These are phyloP conservation scores for Pleomassaria siparia DNA, from an alignment of 2,329 filamentous ascomycete species.

Conservation along the genomic window DNA sequence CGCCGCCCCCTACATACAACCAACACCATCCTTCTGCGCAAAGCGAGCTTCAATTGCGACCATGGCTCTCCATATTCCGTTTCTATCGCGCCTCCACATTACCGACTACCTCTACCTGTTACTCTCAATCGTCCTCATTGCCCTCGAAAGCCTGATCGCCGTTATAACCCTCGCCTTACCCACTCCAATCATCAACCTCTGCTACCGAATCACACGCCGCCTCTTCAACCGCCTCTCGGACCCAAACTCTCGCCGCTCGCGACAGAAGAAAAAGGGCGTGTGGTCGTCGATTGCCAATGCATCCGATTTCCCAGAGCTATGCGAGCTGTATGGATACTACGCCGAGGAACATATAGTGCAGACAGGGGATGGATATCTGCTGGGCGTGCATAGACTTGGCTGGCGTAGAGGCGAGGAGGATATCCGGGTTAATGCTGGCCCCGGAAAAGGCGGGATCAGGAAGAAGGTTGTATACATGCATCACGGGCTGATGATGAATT, in stretches of 20 bases:
- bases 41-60: slow-evolving; percentile 1
- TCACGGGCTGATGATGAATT: slow-evolving; percentile 97
- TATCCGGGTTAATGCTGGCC: slow-evolving; percentile 72
- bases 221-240: slow-evolving; percentile 80
- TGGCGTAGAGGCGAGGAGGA: slow-evolving; percentile 81
- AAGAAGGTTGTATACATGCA: slow-evolving; percentile 94
- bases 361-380: slow-evolving; percentile 88
- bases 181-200: slow-evolving; percentile 75
- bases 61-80: slow-evolving; percentile 58
- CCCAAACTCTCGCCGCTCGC: slow-evolving; percentile 66
- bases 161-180: slow-evolving; percentile 86
- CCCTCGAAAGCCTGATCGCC: slow-evolving; percentile 79
- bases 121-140: slow-evolving; percentile 79
- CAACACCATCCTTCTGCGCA: background rate
- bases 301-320: slow-evolving; percentile 92
- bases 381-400: slow-evolving; percentile 84
- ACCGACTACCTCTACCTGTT: slow-evolving; percentile 86
- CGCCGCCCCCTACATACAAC: background rate
- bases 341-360: slow-evolving; percentile 96
- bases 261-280: slow-evolving; percentile 70
- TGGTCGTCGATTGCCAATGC: slow-evolving; percentile 81
- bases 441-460: slow-evolving; percentile 55
- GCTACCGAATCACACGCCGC: slow-evolving; percentile 77
- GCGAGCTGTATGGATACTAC: slow-evolving; percentile 84
- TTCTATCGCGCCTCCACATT: slow-evolving; percentile 61